Evolutionary conservation across 1,284 basidiomycete species (phyloP).

Genomic region (Gomphus bonarii): DNA sequence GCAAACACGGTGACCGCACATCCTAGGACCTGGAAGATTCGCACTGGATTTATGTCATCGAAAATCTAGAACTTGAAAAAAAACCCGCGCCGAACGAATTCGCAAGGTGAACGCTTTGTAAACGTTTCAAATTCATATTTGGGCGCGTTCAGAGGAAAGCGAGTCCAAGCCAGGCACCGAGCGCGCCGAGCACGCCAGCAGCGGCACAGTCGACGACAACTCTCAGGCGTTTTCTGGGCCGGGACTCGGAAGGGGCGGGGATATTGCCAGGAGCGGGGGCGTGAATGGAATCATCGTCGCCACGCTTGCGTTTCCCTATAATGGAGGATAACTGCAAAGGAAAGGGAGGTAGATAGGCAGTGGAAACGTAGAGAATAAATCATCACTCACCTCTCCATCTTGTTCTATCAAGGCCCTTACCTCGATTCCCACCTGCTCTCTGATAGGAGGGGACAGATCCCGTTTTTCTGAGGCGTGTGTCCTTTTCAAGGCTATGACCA

Average conservation of each 20-base stretch:
- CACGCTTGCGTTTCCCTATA: background rate
- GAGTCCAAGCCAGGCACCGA: slow-evolving; percentile 1
- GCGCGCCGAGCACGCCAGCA: background rate
- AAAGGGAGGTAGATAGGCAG: background rate
- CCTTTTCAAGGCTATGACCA: background rate
- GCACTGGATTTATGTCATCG: background rate
- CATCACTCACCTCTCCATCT: background rate
- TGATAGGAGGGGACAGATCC: background rate
- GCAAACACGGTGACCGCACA: background rate
- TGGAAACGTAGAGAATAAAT: background rate
- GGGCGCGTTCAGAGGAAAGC: background rate
- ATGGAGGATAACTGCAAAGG: background rate
- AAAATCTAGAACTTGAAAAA: background rate
- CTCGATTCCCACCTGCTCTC: background rate
- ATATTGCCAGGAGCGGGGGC: background rate
- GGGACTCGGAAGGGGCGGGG: background rate
- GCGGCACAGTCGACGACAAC: background rate
- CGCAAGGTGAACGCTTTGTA: background rate
- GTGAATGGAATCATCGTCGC: background rate
- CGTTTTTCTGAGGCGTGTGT: background rate
- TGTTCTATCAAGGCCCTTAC: background rate
- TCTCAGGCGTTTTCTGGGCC: background rate
- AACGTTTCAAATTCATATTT: background rate
- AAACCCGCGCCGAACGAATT: background rate
- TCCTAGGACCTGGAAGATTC: background rate